Percentiles rank a stretch among this genome's conserved stretches.
phyloP scores from a whole-genome alignment of 2,329 filamentous ascomycete genomes.

The Aspergillus carbonarius region DNA sequence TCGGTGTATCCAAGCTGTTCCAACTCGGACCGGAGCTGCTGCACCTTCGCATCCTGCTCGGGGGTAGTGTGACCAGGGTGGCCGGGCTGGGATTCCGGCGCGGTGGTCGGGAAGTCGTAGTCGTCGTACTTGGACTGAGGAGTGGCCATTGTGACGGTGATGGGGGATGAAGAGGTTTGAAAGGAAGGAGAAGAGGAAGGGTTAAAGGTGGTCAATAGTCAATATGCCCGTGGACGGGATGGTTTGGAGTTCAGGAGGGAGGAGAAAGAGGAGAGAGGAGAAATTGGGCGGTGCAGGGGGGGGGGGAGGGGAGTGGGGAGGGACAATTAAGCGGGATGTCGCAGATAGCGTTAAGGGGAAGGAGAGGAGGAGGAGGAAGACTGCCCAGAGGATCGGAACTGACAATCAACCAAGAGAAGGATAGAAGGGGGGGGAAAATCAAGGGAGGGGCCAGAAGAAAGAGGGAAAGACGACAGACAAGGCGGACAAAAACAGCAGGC shows the following conservation, averaged over 20 bases:
- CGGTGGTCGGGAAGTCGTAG: constrained; percentile 86
- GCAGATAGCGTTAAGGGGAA: background rate
- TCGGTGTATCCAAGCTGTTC: constrained; percentile 80
- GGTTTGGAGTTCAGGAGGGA: constrained; percentile 2
- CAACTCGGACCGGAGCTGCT: constrained; percentile 79
- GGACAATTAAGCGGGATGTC: constrained; percentile 9
- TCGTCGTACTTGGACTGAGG: constrained; percentile 91
- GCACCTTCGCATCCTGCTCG: constrained; percentile 84
- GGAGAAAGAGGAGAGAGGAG: constrained; percentile 5
- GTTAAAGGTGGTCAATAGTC: background rate
- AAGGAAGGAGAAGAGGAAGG: constrained; percentile 3
- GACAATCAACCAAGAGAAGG: background rate
- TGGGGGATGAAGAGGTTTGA: constrained; percentile 4
- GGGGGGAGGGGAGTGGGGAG: constrained; percentile 20
- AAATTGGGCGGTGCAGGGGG: constrained; percentile 21
- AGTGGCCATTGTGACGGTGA: constrained; percentile 31
- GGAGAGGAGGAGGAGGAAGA: background rate
- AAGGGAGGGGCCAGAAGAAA: constrained; percentile 3
- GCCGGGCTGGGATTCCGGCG: constrained; percentile 68
- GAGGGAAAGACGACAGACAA: constrained; percentile 4
- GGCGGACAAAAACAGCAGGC: constrained; percentile 12
- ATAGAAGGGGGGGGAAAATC: constrained; percentile 1
- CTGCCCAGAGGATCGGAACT: background rate
- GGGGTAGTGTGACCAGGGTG: constrained; percentile 85
- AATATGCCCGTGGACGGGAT: constrained; percentile 1